Conservation (phyloP, 768 basidiomycete genomes). For the Cystobasidium ongulense region DNA sequence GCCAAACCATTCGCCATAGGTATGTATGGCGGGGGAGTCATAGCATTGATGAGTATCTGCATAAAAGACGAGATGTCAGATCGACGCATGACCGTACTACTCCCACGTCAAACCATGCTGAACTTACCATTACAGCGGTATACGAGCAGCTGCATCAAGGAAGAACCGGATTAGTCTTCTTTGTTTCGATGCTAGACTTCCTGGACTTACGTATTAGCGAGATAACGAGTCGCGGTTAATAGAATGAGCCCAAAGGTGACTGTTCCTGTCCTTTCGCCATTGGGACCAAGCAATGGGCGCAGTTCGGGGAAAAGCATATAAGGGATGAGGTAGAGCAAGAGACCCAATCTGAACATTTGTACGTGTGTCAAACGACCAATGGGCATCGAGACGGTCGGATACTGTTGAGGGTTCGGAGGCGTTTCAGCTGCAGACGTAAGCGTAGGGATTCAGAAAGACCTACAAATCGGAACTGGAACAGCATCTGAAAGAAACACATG, state of each 20-base stretch:
- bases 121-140: slow-evolving; percentile 57
- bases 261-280: slow-evolving; percentile 55
- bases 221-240: slow-evolving; percentile 37
- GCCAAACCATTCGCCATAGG: slow-evolving; percentile 92
- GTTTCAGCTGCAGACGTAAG: slow-evolving; percentile 44
- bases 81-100: not conserved
- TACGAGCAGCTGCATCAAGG: slow-evolving; percentile 62
- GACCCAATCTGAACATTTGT: slow-evolving; percentile 79
- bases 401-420: not conserved
- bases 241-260: slow-evolving; percentile 66
- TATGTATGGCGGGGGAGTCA: slow-evolving; percentile 81
- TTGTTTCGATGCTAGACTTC: not conserved
- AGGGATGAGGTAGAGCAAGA: slow-evolving; percentile 39
- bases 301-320: slow-evolving; percentile 41
- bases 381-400: not conserved
- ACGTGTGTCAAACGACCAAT: slow-evolving; percentile 52
- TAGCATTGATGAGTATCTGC: slow-evolving; percentile 47
- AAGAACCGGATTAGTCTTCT: not conserved
- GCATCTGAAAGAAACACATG: slow-evolving; percentile 39
- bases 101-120: not conserved
- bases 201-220: slow-evolving; percentile 30
- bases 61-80: not conserved
- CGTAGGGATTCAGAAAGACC: slow-evolving; percentile 45
- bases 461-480: slow-evolving; percentile 43
- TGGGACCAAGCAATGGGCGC: slow-evolving; percentile 35